phyloP scores from a whole-genome alignment of 2,329 filamentous ascomycete species.

The Lithohypha guttulata region DNA sequence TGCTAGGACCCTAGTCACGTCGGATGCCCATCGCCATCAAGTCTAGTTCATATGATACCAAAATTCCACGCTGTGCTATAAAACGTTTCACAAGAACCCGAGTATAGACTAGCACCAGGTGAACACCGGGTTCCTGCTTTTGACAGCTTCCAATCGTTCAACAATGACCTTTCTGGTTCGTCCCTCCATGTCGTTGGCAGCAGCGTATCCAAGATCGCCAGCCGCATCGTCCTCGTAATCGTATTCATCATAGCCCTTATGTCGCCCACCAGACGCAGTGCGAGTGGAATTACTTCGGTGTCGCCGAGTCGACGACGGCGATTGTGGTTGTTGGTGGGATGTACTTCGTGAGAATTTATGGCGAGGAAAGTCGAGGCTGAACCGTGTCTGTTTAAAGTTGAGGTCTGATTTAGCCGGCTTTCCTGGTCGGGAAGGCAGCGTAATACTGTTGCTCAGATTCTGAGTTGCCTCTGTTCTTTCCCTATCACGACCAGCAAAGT shows the following conservation, averaged over 20 bases:
- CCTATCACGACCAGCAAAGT: slow-evolving; percentile 8
- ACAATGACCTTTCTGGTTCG: slow-evolving; percentile 92
- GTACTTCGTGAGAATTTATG: slow-evolving; percentile 10
- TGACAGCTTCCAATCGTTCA: slow-evolving; percentile 88
- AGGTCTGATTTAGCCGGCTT: slow-evolving; percentile 10
- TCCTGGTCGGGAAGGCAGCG: slow-evolving; percentile 27
- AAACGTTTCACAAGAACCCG: too few species aligned
- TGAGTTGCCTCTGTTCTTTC: slow-evolving; percentile 24
- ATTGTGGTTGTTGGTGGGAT: not conserved
- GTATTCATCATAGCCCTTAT: slow-evolving; percentile 26
- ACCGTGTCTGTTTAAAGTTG: slow-evolving; percentile 20
- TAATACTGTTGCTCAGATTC: slow-evolving; percentile 29
- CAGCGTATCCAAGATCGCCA: slow-evolving; percentile 87
- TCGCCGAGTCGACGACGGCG: not conserved
- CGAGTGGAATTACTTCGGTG: slow-evolving; percentile 11
- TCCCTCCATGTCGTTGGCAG: slow-evolving; percentile 86
- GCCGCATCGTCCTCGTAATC: slow-evolving; percentile 72
- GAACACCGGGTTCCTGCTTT: slow-evolving; percentile 90
- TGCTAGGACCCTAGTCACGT: too few species aligned
- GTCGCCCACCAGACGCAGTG: slow-evolving; percentile 3
- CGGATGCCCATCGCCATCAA: too few species aligned
- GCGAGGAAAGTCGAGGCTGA: slow-evolving; percentile 24
- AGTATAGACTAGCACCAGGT: slow-evolving; percentile 79
- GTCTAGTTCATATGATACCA: too few species aligned
- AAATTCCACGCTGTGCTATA: too few species aligned